A percentile compares a stretch with the other conserved stretches of the same genome.
Evolutionary conservation across 768 basidiomycete genomes (phyloP).

Genomic region (Termitomyces sp.): DNA sequence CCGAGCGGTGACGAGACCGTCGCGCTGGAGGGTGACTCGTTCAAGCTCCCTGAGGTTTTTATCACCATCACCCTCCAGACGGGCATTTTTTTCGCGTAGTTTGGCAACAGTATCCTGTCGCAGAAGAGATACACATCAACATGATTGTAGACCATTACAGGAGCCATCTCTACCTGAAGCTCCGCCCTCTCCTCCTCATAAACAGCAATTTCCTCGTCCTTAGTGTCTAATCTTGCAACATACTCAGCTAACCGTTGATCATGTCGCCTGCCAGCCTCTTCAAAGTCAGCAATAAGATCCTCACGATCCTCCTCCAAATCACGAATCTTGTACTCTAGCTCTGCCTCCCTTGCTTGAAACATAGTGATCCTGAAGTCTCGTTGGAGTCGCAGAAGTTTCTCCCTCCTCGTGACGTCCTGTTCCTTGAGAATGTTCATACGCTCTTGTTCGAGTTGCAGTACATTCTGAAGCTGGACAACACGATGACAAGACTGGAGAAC

Average conservation of each 20-base stretch:
- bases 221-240: conserved; percentile 30
- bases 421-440: conserved; percentile 44
- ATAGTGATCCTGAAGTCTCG: conserved; percentile 63
- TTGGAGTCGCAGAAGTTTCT: conserved; percentile 54
- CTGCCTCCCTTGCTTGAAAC: conserved; percentile 59
- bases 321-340: conserved; percentile 47
- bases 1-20: conserved; percentile 46
- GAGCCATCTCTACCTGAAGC: conserved; percentile 31
- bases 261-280: conserved; percentile 21
- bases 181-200: conserved; percentile 38
- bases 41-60: conserved; percentile 47
- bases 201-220: conserved; percentile 30
- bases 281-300: conserved; percentile 15
- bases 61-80: conserved; percentile 39
- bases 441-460: conserved; percentile 49
- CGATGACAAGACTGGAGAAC: conserved; percentile 57
- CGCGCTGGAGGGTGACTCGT: conserved; percentile 51
- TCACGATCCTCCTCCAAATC: conserved; percentile 46
- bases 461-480: conserved; percentile 55
- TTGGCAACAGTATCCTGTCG: conserved; percentile 29
- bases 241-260: conserved; percentile 27
- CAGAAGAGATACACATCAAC: conserved; percentile 2
- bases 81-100: conserved; percentile 46
- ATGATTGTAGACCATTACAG: neutral
- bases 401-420: conserved; percentile 46